phyloP scores from a whole-genome alignment of 2,329 filamentous ascomycete species.

The Fusarium abutilonis region DNA sequence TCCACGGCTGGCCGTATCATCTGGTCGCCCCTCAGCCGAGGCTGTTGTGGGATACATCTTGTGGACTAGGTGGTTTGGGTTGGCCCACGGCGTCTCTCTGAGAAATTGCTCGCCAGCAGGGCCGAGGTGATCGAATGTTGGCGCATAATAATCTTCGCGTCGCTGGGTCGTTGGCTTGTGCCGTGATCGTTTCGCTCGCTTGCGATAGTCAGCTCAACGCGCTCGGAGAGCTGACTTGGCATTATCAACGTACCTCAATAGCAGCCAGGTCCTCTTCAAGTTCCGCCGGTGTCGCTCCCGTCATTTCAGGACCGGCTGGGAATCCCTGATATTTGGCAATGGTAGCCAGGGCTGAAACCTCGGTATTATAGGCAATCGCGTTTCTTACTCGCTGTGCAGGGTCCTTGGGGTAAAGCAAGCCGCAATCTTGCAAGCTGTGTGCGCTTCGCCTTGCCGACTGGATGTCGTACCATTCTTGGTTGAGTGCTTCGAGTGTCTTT shows the following conservation, averaged over 20 bases:
- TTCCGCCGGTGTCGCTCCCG: constrained; percentile 75
- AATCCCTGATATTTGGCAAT: constrained; percentile 96
- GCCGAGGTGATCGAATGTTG: constrained; percentile 62
- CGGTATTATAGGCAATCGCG: constrained; percentile 91
- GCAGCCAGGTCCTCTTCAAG: constrained; percentile 87
- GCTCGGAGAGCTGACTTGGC: constrained; percentile 33
- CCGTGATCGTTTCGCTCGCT: constrained; percentile 51
- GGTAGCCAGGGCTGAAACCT: constrained; percentile 90
- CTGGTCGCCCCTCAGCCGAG: constrained; percentile 22
- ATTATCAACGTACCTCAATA: constrained; percentile 73
- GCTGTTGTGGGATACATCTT: constrained; percentile 55
- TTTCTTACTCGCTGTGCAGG: constrained; percentile 82
- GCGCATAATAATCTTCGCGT: constrained; percentile 60
- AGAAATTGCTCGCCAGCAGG: constrained; percentile 86
- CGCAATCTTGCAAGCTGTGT: constrained; percentile 82
- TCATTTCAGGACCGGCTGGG: constrained; percentile 89
- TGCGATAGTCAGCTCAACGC: constrained; percentile 31
- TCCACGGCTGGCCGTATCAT: constrained; percentile 35
- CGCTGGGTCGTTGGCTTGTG: constrained; percentile 54
- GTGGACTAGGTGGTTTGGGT: constrained; percentile 82
- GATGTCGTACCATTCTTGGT: constrained; percentile 91
- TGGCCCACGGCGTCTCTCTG: constrained; percentile 91
- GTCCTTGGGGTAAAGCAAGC: constrained; percentile 80
- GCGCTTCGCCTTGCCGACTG: constrained; percentile 87
- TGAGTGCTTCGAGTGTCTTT: constrained; percentile 79